Evolutionary conservation across 352 stramenopile species (phyloP).

Genomic region (Phytopythium delawarense): DNA sequence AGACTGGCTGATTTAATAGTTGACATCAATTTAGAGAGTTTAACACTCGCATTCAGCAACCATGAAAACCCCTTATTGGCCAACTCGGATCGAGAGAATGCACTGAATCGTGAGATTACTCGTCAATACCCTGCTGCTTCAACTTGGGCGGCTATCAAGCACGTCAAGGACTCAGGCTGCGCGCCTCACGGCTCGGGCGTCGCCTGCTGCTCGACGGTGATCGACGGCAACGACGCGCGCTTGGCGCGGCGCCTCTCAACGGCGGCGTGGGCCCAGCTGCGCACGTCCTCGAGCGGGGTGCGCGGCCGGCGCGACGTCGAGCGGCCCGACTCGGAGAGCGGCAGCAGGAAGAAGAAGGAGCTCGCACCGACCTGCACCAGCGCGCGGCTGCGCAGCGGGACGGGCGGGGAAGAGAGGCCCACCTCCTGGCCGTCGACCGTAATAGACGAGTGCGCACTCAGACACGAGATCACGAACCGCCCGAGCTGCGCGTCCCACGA

Average conservation of each 20-base stretch:
- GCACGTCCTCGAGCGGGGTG: slow-evolving; percentile 23
- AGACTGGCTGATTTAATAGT: too few species aligned
- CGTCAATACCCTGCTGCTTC: neutral
- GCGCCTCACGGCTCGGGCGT: too few species aligned
- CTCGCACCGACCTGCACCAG: slow-evolving; percentile 66
- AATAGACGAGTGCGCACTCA: slow-evolving; percentile 48
- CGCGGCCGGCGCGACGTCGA: neutral
- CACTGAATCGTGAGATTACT: neutral
- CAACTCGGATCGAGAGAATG: too few species aligned
- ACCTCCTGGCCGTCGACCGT: slow-evolving; percentile 67
- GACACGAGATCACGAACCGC: slow-evolving; percentile 65
- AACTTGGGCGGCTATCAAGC: neutral
- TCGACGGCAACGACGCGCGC: neutral
- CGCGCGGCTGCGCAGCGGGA: slow-evolving; percentile 41
- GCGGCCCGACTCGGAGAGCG: slow-evolving; percentile 8
- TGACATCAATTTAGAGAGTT: too few species aligned
- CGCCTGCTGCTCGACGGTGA: neutral
- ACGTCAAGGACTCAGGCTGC: too few species aligned
- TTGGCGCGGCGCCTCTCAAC: slow-evolving; percentile 20
- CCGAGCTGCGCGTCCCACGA: slow-evolving; percentile 40
- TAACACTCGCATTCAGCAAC: too few species aligned
- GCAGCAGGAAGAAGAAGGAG: slow-evolving; percentile 76
- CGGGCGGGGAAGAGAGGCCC: slow-evolving; percentile 37
- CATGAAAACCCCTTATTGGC: too few species aligned
- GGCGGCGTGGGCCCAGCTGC: slow-evolving; percentile 23